Conservation (phyloP, 495 filamentous ascomycete genomes). For the Hyaloscypha hepaticicola region DNA sequence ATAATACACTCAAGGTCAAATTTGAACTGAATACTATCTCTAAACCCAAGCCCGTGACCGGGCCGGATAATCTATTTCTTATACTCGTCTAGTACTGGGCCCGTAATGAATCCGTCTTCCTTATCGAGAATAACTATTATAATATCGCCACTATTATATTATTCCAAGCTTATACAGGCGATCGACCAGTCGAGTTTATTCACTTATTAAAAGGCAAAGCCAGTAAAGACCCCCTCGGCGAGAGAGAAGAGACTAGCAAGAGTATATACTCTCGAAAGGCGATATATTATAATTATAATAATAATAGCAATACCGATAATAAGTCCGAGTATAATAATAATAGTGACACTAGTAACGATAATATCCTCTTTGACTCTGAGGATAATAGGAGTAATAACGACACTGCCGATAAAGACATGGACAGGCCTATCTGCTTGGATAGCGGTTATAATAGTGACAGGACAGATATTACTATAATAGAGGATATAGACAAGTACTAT, state of each 20-base stretch:
- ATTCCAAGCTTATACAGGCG: slow-evolving; percentile 26
- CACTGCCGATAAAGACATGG: slow-evolving; percentile 4
- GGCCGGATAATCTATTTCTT: slow-evolving; percentile 23
- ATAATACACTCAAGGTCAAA: slow-evolving; percentile 15
- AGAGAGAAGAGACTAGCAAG: slow-evolving; percentile 21
- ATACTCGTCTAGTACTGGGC: slow-evolving; percentile 25
- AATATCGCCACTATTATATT: slow-evolving; percentile 25
- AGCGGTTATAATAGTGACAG: slow-evolving; percentile 22
- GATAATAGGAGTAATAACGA: background rate
- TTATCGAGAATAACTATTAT: slow-evolving; percentile 24
- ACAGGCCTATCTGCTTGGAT: slow-evolving; percentile 3
- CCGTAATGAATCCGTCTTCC: slow-evolving; percentile 25
- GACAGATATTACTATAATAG: slow-evolving; percentile 19
- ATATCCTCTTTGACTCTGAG: slow-evolving; percentile 3
- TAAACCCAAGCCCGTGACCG: slow-evolving; percentile 27
- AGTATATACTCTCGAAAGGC: background rate
- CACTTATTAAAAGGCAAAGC: slow-evolving; percentile 23
- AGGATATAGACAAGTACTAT: slow-evolving; percentile 8
- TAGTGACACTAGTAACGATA: slow-evolving; percentile 7
- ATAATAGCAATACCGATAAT: slow-evolving; percentile 18
- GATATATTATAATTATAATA: slow-evolving; percentile 15
- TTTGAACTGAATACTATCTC: slow-evolving; percentile 18
- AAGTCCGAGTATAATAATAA: slow-evolving; percentile 10
- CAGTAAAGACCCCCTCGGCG: slow-evolving; percentile 22
- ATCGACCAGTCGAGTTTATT: slow-evolving; percentile 25